Conservation (phyloP, 495 filamentous ascomycete species). For the Baudoinia panamericana region DNA sequence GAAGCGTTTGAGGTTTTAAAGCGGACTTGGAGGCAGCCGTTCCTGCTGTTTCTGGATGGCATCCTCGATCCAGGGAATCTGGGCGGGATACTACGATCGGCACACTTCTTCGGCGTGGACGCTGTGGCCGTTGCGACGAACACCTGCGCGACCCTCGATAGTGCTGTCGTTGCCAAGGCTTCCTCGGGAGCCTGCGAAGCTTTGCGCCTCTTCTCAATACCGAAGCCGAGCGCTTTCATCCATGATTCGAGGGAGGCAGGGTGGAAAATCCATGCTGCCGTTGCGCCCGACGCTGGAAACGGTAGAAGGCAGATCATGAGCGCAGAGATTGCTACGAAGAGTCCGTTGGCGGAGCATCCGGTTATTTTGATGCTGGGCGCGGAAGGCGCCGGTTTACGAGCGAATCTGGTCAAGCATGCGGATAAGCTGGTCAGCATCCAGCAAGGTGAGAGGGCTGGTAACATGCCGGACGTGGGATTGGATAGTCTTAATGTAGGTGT, state of each 20-base stretch:
- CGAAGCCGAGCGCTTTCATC: constrained; percentile 55
- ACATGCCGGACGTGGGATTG: constrained; percentile 30
- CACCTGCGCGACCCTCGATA: constrained; percentile 55
- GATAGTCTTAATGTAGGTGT: constrained; percentile 86
- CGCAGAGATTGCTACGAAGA: neutral
- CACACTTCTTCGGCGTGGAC: constrained; percentile 72
- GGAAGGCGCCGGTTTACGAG: constrained; percentile 62
- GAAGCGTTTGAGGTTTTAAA: neutral
- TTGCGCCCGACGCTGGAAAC: constrained; percentile 32
- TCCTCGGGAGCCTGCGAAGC: constrained; percentile 76
- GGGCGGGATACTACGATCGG: constrained; percentile 74
- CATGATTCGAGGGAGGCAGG: constrained; percentile 50
- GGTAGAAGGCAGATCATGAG: neutral
- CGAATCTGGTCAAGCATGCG: constrained; percentile 46
- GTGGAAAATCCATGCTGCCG: constrained; percentile 75
- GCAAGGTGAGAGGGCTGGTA: constrained; percentile 18
- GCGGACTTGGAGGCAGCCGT: constrained; percentile 45
- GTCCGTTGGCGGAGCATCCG: constrained; percentile 46
- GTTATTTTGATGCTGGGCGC: constrained; percentile 69
- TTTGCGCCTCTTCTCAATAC: constrained; percentile 54
- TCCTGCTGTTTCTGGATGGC: constrained; percentile 72
- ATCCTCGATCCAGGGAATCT: constrained; percentile 79
- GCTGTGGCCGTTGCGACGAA: constrained; percentile 34
- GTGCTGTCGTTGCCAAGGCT: constrained; percentile 67
- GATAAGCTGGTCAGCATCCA: constrained; percentile 47